These are phyloP conservation scores for Coemansia sp. DNA, from an alignment of 192 early-diverging fungal genomes.

Conservation along the genomic window DNA sequence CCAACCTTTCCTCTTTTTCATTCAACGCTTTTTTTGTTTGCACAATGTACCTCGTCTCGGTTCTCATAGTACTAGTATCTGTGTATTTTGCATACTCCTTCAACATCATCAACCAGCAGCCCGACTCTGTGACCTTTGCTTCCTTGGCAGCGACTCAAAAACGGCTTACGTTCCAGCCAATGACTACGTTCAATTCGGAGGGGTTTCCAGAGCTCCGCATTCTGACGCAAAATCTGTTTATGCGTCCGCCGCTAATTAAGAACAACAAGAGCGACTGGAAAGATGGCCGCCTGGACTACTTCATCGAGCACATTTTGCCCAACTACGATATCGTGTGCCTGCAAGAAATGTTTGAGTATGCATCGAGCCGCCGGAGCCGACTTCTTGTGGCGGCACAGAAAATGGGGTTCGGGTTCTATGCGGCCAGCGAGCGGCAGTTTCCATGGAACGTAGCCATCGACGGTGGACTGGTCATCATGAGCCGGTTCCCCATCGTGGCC, in stretches of 20 bases:
- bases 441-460: constrained; percentile 67
- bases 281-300: constrained; percentile 68
- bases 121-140: constrained; percentile 19
- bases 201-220: constrained; percentile 36
- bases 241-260: constrained; percentile 70
- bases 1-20: neutral
- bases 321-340: constrained; percentile 77
- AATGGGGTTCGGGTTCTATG: constrained; percentile 66
- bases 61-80: constrained; percentile 26
- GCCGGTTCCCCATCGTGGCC: constrained; percentile 66
- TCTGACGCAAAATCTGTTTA: constrained; percentile 71
- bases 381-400: constrained; percentile 64
- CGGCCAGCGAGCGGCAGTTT: constrained; percentile 61
- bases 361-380: constrained; percentile 57
- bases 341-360: constrained; percentile 84
- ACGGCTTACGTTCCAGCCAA: neutral
- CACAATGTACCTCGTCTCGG: constrained; percentile 34
- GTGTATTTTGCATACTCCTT: constrained; percentile 42
- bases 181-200: neutral
- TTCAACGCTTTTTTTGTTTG: too few relatives aligned
- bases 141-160: neutral
- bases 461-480: constrained; percentile 78
- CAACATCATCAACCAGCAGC: constrained; percentile 27
- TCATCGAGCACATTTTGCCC: constrained; percentile 66
- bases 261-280: constrained; percentile 80